phyloP scores from a whole-genome alignment of 2,329 filamentous ascomycete genomes.

The Monilinia vaccinii-corymbosi region DNA sequence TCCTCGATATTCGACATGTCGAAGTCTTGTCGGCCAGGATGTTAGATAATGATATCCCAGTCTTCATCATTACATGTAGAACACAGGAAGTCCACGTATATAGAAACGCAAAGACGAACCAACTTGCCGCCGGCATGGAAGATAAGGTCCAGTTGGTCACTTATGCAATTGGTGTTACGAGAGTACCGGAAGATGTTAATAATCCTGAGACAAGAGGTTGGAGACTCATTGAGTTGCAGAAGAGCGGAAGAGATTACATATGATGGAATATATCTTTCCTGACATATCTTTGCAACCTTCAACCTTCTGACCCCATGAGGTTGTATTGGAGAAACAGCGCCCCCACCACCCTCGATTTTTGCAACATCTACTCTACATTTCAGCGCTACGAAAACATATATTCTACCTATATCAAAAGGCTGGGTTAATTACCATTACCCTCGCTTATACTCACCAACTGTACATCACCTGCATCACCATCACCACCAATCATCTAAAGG shows the following conservation, averaged over 20 bases:
- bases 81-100: slow-evolving; percentile 98
- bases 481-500: background rate
- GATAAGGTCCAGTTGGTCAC: slow-evolving; percentile 98
- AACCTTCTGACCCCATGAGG: background rate
- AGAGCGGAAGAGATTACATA: slow-evolving; percentile 87
- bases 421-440: background rate
- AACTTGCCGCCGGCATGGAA: slow-evolving; percentile 94
- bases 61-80: slow-evolving; percentile 93
- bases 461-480: background rate
- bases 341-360: background rate
- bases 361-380: background rate
- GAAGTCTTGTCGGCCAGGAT: slow-evolving; percentile 77
- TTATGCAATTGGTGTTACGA: slow-evolving; percentile 92
- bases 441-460: background rate
- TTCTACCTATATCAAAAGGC: background rate
- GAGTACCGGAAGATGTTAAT: slow-evolving; percentile 88
- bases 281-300: background rate
- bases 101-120: slow-evolving; percentile 77
- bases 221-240: slow-evolving; percentile 97
- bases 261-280: slow-evolving; percentile 33
- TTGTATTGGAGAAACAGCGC: background rate
- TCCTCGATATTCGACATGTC: slow-evolving; percentile 89
- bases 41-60: slow-evolving; percentile 79
- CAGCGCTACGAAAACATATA: background rate
- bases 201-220: slow-evolving; percentile 95